A percentile compares a stretch with the other conserved stretches of the same genome.
Conservation (phyloP, 2,329 filamentous ascomycete genomes). For the Colletotrichum plurivorum region DNA sequence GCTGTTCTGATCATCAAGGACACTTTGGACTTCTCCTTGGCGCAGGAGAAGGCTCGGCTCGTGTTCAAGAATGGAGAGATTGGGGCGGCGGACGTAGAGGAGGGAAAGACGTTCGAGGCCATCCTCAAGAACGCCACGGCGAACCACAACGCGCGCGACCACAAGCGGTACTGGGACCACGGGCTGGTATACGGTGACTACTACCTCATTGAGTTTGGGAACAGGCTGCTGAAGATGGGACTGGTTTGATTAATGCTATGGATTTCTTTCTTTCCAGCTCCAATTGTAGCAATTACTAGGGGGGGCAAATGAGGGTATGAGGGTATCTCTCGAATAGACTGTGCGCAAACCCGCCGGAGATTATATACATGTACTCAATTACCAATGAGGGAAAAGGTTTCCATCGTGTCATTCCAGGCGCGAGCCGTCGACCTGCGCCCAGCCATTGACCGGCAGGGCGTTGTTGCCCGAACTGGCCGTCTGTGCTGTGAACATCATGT, state of each 20-base stretch:
- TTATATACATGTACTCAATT: background rate
- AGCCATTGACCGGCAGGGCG: conserved; percentile 24
- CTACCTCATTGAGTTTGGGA: conserved; percentile 62
- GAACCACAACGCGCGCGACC: conserved; percentile 50
- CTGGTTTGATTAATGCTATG: conserved; percentile 23
- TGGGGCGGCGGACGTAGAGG: conserved; percentile 21
- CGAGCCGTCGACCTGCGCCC: conserved; percentile 25
- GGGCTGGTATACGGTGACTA: conserved; percentile 66
- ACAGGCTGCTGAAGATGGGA: conserved; percentile 55
- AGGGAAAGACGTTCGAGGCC: conserved; percentile 47
- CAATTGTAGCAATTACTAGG: background rate
- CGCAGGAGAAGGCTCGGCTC: conserved; percentile 41
- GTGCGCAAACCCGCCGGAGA: background rate
- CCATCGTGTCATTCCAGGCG: conserved; percentile 18
- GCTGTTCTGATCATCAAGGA: conserved; percentile 50
- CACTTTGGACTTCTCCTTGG: conserved; percentile 47
- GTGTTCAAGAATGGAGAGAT: conserved; percentile 1
- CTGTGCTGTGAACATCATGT: conserved; percentile 50
- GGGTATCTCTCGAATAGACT: conserved; percentile 20
- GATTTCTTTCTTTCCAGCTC: no score
- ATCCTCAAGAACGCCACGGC: conserved; percentile 53
- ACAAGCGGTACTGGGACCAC: conserved; percentile 51
- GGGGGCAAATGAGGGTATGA: conserved; percentile 11
- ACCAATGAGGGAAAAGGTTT: background rate
- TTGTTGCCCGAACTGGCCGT: conserved; percentile 8